Conservation (phyloP, 805 yeast species). For the Jamesozyma spencerorum region DNA sequence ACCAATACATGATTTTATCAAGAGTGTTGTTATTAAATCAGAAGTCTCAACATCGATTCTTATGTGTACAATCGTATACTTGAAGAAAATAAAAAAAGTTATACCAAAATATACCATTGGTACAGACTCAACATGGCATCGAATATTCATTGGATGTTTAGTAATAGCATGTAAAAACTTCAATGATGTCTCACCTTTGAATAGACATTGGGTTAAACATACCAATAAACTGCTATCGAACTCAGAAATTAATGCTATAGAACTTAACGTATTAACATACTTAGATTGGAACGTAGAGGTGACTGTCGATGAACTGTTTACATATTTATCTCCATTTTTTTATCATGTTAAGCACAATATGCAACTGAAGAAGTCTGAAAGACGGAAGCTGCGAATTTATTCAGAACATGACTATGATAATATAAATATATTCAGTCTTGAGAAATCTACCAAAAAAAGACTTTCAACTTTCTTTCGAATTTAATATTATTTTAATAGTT, state of each 20-base stretch:
- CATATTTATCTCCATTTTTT: neutral
- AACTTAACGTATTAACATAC: constrained; percentile 71
- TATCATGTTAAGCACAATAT: neutral
- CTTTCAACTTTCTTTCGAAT: no score
- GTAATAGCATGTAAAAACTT: constrained; percentile 82
- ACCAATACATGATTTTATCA: constrained; percentile 44
- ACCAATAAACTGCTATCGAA: constrained; percentile 73
- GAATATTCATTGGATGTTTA: constrained; percentile 81
- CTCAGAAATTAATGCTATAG: constrained; percentile 80
- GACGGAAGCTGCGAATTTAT: no score
- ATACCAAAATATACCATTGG: constrained; percentile 87
- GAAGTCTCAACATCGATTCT: constrained; percentile 92
- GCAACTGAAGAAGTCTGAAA: no score
- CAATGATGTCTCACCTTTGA: constrained; percentile 89
- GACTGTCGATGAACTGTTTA: constrained; percentile 54
- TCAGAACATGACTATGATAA: no score
- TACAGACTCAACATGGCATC: constrained; percentile 44
- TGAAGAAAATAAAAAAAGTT: constrained; percentile 63
- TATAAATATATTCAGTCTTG: no score
- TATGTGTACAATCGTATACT: constrained; percentile 83
- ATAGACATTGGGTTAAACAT: constrained; percentile 91
- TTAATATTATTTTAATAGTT: no score
- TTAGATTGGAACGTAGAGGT: constrained; percentile 80
- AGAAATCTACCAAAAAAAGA: no score
- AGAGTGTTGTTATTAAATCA: constrained; percentile 62